Evolutionary conservation across 1,284 basidiomycete species (phyloP).

Genomic region (Binderoboletus segoi): DNA sequence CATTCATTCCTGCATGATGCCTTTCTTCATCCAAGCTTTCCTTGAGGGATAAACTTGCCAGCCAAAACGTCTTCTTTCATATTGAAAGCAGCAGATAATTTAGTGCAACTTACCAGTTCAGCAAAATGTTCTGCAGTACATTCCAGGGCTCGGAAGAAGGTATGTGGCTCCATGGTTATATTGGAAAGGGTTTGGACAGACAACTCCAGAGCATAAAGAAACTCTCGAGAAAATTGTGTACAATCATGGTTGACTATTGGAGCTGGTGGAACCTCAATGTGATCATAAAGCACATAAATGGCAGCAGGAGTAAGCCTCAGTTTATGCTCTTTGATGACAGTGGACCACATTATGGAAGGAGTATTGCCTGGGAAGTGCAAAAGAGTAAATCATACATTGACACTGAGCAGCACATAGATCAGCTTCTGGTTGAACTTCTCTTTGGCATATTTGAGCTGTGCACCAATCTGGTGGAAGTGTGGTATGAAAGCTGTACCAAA

Average conservation of each 20-base stretch:
- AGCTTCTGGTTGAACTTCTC: background rate
- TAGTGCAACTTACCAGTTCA: background rate
- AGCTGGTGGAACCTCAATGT: background rate
- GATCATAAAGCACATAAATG: background rate
- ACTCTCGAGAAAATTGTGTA: background rate
- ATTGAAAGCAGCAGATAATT: no score
- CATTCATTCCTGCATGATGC: no score
- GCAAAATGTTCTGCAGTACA: background rate
- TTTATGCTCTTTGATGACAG: no score
- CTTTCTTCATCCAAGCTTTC: background rate
- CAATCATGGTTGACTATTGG: background rate
- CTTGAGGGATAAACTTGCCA: background rate
- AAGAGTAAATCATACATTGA: constrained; percentile 3
- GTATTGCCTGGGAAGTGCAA: background rate
- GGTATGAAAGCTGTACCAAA: background rate
- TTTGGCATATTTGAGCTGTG: background rate
- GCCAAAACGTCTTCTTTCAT: background rate
- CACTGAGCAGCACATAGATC: background rate
- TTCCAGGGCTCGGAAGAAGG: background rate
- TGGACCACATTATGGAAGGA: background rate
- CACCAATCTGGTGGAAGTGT: background rate
- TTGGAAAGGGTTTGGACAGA: background rate
- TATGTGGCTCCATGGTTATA: background rate
- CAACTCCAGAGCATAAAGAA: background rate
- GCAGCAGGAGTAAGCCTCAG: background rate